Percentiles rank a stretch among this genome's conserved stretches.
Evolutionary conservation across 148 eudicot species (phyloP).

Genomic region (Oxyria digyna): DNA sequence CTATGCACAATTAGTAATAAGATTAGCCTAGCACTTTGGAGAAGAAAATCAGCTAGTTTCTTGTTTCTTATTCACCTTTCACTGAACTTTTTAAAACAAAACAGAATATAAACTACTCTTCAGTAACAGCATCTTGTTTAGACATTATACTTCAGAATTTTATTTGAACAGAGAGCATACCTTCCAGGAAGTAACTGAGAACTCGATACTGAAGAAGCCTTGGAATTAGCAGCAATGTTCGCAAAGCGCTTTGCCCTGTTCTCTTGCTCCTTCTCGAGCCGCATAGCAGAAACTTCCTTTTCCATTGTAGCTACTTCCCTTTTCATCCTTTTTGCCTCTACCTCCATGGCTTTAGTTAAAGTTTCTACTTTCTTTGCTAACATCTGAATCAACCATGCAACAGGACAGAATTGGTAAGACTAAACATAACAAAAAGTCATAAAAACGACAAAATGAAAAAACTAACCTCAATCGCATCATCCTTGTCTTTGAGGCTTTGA

Average conservation of each 20-base stretch:
- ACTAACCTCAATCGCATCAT: slow-evolving; percentile 86
- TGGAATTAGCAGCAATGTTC: slow-evolving; percentile 23
- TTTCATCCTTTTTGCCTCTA: slow-evolving; percentile 98
- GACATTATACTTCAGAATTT: not conserved
- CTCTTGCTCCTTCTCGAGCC: slow-evolving; percentile 88
- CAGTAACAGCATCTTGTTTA: not conserved
- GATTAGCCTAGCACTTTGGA: not conserved
- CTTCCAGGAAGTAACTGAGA: slow-evolving; percentile 79
- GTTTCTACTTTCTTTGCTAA: slow-evolving; percentile 90
- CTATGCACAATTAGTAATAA: not conserved
- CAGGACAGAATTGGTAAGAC: slow-evolving; percentile 1
- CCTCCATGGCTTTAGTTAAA: slow-evolving; percentile 92
- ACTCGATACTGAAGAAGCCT: slow-evolving; percentile 48
- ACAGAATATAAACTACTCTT: not conserved
- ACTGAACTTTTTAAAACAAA: not conserved
- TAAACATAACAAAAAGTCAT: not conserved
- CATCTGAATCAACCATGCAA: slow-evolving; percentile 39
- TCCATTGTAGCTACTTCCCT: slow-evolving; percentile 98
- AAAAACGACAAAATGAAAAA: slow-evolving; percentile 3
- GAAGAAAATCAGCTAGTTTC: not conserved
- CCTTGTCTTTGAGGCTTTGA: slow-evolving; percentile 96
- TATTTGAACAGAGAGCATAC: slow-evolving; percentile 23
- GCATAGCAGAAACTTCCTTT: slow-evolving; percentile 96
- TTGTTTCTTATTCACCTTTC: not conserved
- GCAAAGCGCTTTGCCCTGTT: slow-evolving; percentile 63